Base-by-base conservation (phyloP, 371 early-diverging fungal species). In the Mortierella sp. region DNA sequence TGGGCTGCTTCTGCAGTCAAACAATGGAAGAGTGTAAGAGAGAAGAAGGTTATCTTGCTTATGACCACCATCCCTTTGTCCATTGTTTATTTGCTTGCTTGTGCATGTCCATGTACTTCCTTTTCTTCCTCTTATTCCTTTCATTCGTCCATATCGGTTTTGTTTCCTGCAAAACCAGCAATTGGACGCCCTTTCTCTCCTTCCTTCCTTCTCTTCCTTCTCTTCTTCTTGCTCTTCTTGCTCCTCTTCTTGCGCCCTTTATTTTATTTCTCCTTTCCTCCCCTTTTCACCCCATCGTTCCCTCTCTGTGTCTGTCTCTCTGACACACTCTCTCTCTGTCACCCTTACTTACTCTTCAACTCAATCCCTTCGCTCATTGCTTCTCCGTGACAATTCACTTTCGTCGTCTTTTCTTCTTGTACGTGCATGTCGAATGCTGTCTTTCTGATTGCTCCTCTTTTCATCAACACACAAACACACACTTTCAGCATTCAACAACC, bases 81-180 rank as follows among this genome's bases (percentile, higher is more conserved):
- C 51, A 18, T 51, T 16, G 21, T 51, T 51, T 51, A 51, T 51
- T 51, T 51, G 21, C 21, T 49, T 18, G 16, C 5, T 51, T 51
- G 51, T 51, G 51, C 6, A 21, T 48, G 14, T 48, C 14, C 14
- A 51, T 18, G 5, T 51, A 51, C 70, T 29, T 76, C 51, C 41
- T 46, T 65, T 44, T 29, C 75, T 63, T 18, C 46, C 16, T 46
- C 46, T 46, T 27, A 18, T 41, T 60, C 75, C 58, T 27, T 70
- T n/a, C 56, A 38, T 32, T 10, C 27, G 38, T 70, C 29, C 41
- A 24, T 70, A 51, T 51, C 21, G 21, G 51, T 6, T 51, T 44
- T 75, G 43, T 75, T 44, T 44, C 65, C 21, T 74, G 16, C 51
- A 41, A 8, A 41, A 6, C 55, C 65, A 51, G 55, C 51, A 54